phyloP scores from a whole-genome alignment of 2,329 filamentous ascomycete genomes.

The Exophiala viscosa region DNA sequence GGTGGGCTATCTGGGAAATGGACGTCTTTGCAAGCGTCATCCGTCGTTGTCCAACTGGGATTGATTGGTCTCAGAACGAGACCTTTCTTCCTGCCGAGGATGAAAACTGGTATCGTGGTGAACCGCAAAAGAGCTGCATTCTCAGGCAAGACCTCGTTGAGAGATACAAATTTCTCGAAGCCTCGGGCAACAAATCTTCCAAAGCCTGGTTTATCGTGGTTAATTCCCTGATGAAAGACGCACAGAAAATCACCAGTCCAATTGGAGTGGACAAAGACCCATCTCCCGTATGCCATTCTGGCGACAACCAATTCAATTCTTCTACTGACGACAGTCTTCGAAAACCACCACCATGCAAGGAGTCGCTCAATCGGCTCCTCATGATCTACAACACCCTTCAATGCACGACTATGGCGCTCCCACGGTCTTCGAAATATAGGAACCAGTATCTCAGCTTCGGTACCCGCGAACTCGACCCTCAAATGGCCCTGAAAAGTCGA shows the following conservation, averaged over 20 bases:
- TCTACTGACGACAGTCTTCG: background rate
- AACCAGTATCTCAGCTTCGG: conserved; percentile 35
- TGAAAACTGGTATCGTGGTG: conserved; percentile 33
- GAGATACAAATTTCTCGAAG: conserved; percentile 34
- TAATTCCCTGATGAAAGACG: conserved; percentile 40
- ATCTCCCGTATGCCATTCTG: too few relatives aligned
- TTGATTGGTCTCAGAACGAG: conserved; percentile 37
- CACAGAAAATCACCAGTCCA: conserved; percentile 35
- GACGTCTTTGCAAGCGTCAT: conserved; percentile 43
- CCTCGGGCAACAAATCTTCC: conserved; percentile 33
- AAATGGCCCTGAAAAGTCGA: background rate
- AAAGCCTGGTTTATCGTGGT: conserved; percentile 41
- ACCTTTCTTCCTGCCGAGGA: conserved; percentile 38
- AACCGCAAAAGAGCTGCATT: conserved; percentile 28
- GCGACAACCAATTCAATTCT: too few relatives aligned
- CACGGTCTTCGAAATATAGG: conserved; percentile 31
- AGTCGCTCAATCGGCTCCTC: conserved; percentile 28
- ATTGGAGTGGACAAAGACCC: conserved; percentile 26
- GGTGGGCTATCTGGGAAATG: conserved; percentile 46
- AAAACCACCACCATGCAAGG: background rate
- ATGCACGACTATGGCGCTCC: conserved; percentile 32
- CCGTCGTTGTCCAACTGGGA: conserved; percentile 36
- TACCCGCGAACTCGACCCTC: background rate
- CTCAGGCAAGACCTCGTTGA: conserved; percentile 31
- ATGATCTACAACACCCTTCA: conserved; percentile 20